Conservation (phyloP, 345 rosid genomes). For the Clausena lansium region DNA sequence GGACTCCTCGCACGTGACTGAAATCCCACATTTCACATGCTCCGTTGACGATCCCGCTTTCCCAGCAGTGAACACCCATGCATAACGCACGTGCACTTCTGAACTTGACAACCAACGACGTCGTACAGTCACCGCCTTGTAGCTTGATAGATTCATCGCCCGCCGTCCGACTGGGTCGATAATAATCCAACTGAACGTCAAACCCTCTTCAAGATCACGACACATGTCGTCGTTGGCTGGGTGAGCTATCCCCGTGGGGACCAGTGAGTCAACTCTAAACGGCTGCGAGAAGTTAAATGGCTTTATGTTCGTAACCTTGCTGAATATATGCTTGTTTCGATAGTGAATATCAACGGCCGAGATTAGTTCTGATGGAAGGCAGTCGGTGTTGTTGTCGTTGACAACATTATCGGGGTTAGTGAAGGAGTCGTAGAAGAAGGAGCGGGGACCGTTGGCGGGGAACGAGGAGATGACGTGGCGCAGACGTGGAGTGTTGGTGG, state of each 20-base stretch:
- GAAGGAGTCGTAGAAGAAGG: conserved; percentile 68
- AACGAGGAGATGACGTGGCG: conserved; percentile 35
- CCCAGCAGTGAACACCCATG: conserved; percentile 24
- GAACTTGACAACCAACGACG: conserved; percentile 65
- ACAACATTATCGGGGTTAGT: conserved; percentile 16
- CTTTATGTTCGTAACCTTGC: conserved; percentile 54
- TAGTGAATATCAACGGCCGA: conserved; percentile 77
- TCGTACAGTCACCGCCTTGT: conserved; percentile 51
- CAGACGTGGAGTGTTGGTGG: conserved; percentile 40
- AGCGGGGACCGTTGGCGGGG: conserved; percentile 49
- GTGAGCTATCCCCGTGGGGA: conserved; percentile 42
- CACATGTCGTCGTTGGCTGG: conserved; percentile 38
- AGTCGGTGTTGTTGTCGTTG: not conserved
- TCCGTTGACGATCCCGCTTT: conserved; percentile 33
- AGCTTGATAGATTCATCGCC: conserved; percentile 65
- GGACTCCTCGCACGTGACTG: conserved; percentile 47
- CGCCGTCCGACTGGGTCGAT: conserved; percentile 52
- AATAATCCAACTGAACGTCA: conserved; percentile 72
- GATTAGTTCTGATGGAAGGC: conserved; percentile 41
- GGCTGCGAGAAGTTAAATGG: conserved; percentile 57
- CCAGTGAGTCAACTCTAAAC: conserved; percentile 60
- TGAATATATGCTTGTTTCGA: conserved; percentile 36
- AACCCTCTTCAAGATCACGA: conserved; percentile 31
- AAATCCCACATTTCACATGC: no score
- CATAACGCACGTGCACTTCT: conserved; percentile 56